A percentile compares a stretch with the other conserved stretches of the same genome.
Evolutionary conservation across 352 stramenopile genomes (phyloP).

Genomic region (Phytopythium mirpurense): DNA sequence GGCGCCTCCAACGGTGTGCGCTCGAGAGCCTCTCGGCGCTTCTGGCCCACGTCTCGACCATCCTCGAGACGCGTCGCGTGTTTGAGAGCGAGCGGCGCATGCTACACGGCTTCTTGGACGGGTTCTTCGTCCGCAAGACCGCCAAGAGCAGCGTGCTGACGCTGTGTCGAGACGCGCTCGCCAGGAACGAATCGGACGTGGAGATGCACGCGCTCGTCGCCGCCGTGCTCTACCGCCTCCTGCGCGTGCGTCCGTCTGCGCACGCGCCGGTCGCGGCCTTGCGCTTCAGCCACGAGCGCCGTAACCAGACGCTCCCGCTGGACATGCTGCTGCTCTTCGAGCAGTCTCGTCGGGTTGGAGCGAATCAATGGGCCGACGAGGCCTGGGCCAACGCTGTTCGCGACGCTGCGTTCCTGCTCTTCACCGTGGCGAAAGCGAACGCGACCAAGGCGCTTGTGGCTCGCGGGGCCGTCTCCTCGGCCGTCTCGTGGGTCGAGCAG

Average conservation of each 20-base stretch:
- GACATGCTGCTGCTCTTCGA: constrained; percentile 20
- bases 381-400: neutral
- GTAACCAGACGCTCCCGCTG: constrained; percentile 20
- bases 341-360: neutral
- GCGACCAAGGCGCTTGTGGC: constrained; percentile 18
- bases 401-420: constrained; percentile 23
- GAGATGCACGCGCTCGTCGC: constrained; percentile 16
- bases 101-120: neutral
- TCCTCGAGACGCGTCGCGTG: neutral
- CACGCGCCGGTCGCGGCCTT: constrained; percentile 5
- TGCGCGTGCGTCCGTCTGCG: constrained; percentile 9
- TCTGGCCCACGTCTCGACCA: constrained; percentile 10
- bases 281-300: constrained; percentile 22
- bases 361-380: neutral
- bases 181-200: constrained; percentile 14
- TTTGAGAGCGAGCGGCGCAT: neutral
- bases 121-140: constrained; percentile 5
- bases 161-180: constrained; percentile 14
- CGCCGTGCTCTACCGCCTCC: constrained; percentile 17
- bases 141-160: constrained; percentile 12
- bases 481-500: constrained; percentile 8
- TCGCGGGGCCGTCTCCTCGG: constrained; percentile 6
- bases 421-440: constrained; percentile 30
- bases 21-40: constrained; percentile 13
- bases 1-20: constrained; percentile 16